A percentile compares a stretch with the other conserved stretches of the same genome.
Evolutionary conservation across 495 filamentous ascomycete genomes (phyloP).

Genomic region (Penicillium waksmanii): DNA sequence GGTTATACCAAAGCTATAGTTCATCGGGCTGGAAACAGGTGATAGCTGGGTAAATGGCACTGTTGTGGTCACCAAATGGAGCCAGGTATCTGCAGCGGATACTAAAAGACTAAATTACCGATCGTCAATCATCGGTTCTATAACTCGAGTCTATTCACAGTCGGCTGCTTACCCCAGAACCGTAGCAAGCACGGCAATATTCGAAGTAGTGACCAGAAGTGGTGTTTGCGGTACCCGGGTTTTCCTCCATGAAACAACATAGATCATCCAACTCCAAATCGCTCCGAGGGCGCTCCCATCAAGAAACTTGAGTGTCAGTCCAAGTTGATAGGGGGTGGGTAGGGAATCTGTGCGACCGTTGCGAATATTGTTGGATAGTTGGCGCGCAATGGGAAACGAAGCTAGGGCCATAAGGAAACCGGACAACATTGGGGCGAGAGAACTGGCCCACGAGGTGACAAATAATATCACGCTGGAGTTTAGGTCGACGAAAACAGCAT

Average conservation of each 20-base stretch:
- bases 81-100: neutral
- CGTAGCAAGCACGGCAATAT: neutral
- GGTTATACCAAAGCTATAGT: neutral
- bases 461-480: neutral
- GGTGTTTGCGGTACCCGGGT: neutral
- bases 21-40: neutral
- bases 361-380: neutral
- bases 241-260: neutral
- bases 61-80: neutral
- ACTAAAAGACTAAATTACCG: neutral
- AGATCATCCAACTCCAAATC: neutral
- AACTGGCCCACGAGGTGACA: neutral
- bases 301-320: neutral
- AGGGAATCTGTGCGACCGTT: neutral
- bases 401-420: neutral
- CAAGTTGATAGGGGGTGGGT: neutral
- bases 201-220: neutral
- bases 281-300: neutral
- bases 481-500: neutral
- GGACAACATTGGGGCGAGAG: neutral
- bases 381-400: slow-evolving; percentile 1
- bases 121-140: neutral
- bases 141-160: neutral
- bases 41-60: neutral
- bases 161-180: neutral